Base-by-base conservation (phyloP, 257 asterid genomes). In the Echites panduratus region DNA sequence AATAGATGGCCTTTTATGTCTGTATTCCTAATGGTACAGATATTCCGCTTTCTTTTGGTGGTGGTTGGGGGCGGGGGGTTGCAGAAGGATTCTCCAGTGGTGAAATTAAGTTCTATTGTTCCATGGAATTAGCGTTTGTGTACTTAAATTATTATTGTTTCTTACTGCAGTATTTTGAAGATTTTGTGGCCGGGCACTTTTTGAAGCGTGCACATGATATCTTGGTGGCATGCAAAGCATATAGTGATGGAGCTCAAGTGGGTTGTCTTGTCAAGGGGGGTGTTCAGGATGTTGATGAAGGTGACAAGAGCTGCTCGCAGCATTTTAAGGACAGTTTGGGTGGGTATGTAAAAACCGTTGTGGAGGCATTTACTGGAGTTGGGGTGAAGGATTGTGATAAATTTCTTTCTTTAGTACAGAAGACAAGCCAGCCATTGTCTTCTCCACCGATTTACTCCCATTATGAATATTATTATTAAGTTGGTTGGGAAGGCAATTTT, bases 201-300 rank as follows among this genome's bases (percentile, higher is more conserved):
- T 82, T 84, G 81, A 83, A 79, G 71, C 78, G 74, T 61, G 91
- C 89, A 9, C 87, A 79, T 35, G 93, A 82, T 68, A 85, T 95
- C 70, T 82, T 95, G 27, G 79, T 85, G 62, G 89, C 96, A 1
- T 92, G 99, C 48, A 87, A 79, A 76, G 95, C 97, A 40, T 95
- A 90, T 79, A 16, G 83, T 70, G 90, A 90, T 2, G 99, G 99
- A 58, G 97, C 96, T 72, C 96, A 83, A 82, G 98, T 92, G 54
- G 98, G 99, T 7, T 85, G 96, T 76, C 86, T 91, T 47, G 92
- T 81, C 50, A 86, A 81, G 74, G 97, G 98, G 5, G 96, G 96
- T 0, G 90, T 88, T 57, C 96, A 89, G 72, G 97, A 90, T 54
- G 90, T 89, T 3, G 95, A 87, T 38, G 94, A 87, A 68, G 89